phyloP scores from a whole-genome alignment of 768 basidiomycete genomes.

The Lentinula aciculospora region DNA sequence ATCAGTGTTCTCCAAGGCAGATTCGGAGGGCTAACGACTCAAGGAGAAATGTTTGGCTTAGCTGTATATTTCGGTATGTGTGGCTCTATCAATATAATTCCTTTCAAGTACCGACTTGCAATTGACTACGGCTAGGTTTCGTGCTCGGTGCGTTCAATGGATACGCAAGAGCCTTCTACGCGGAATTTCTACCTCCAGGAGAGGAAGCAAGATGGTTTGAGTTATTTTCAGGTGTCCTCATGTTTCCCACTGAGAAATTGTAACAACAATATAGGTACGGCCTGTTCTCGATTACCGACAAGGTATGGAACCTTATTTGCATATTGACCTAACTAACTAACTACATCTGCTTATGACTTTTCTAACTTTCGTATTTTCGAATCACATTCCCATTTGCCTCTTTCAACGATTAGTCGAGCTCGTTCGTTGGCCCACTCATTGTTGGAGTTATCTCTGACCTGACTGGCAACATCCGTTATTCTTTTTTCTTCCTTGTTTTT shows the following conservation, averaged over 20 bases:
- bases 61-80: conserved; percentile 73
- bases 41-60: conserved; percentile 80
- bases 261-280: conserved; percentile 40
- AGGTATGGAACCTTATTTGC: conserved; percentile 33
- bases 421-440: conserved; percentile 85
- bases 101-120: no score
- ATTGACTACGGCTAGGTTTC: conserved; percentile 34
- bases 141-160: conserved; percentile 90
- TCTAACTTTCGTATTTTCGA: no score
- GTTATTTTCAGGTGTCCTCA: not conserved
- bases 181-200: conserved; percentile 79
- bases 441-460: conserved; percentile 85
- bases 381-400: not conserved
- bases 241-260: not conserved
- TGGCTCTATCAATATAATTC: not conserved
- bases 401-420: conserved; percentile 63
- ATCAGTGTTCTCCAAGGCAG: conserved; percentile 40
- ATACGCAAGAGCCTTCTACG: conserved; percentile 83
- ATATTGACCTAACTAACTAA: not conserved
- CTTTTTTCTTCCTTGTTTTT: conserved; percentile 80
- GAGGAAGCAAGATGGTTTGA: conserved; percentile 86
- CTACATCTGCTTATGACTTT: no score
- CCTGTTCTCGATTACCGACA: conserved; percentile 87
- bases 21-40: conserved; percentile 74
- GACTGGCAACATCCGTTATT: conserved; percentile 89